Evolutionary conservation across 768 basidiomycete genomes (phyloP).

Genomic region (Sutorius australiensis): DNA sequence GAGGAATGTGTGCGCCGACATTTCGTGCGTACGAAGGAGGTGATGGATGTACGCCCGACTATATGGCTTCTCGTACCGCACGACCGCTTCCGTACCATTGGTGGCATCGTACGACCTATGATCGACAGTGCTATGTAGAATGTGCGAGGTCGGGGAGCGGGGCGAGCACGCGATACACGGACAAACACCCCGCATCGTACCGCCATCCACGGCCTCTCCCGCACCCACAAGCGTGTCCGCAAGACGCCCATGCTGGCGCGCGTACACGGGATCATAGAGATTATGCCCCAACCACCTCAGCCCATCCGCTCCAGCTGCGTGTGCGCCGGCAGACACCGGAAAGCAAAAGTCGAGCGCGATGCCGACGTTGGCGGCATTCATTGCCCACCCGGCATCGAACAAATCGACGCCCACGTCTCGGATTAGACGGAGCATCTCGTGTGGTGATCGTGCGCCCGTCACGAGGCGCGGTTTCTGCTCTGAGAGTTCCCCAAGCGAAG

Average conservation of each 20-base stretch:
- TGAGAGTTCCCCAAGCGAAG: conserved; percentile 58
- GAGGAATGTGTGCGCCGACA: conserved; percentile 78
- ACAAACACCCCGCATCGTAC: conserved; percentile 31
- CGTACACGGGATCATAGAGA: conserved; percentile 57
- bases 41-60: conserved; percentile 76
- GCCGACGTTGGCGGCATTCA: conserved; percentile 62
- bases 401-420: conserved; percentile 66
- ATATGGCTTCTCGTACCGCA: conserved; percentile 31
- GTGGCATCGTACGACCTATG: conserved; percentile 17
- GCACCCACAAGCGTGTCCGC: conserved; percentile 35
- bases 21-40: conserved; percentile 84
- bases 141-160: conserved; percentile 28
- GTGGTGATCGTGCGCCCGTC: conserved; percentile 57
- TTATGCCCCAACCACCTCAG: conserved; percentile 59
- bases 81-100: not conserved
- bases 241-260: conserved; percentile 56
- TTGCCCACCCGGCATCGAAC: conserved; percentile 72
- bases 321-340: conserved; percentile 37
- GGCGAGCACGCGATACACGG: conserved; percentile 58
- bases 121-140: conserved; percentile 48
- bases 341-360: conserved; percentile 79
- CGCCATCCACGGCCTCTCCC: not conserved
- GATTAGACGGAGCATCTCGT: conserved; percentile 69
- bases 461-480: conserved; percentile 59
- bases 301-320: not conserved